Base-by-base conservation (phyloP, 371 early-diverging fungal genomes). In the Capillidium heterosporum region DNA sequence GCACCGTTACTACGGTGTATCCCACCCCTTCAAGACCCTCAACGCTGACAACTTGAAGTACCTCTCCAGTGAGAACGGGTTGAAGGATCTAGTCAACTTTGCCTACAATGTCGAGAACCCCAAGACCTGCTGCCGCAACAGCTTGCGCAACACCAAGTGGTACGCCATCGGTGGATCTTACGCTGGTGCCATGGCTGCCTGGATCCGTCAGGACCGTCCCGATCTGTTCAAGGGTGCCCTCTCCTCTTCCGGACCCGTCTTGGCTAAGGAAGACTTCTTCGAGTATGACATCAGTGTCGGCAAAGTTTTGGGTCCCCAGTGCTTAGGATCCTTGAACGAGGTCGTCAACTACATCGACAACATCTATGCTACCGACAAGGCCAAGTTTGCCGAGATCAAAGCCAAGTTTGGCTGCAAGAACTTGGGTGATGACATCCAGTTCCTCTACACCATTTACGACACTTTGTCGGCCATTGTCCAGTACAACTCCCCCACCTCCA, bases 1-100 rank as follows among this genome's bases (percentile, higher is more conserved):
- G 61, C 84, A 85, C 60, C 62, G 88, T 47, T 80, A 76, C 63
- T 87, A 85, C 57, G 88, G 88, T 46, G 59, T 65, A 44, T 81
- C 83, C 3, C 72, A 73, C 49, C 82, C 84, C 11, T 61, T 32
- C 46, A 21, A 23, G 39, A 56, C 48, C 19, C 32, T 31, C 32
- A 39, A 21, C 31, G 51, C 66, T 19, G 59, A 65, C 24, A 59
- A 60, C 26, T 65, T 77, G 60, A 56, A 65, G 26, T 76, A 63
- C 42, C 67, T 83, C 32, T 74, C 70, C 13, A 67, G 74, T 10
- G 72, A 72, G 10, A 78, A 82, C 59, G 70, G 80, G 5, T 67
- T 84, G 10, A 77, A 72, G 42, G 85, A 84, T 58, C 69, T 80
- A 47, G 77, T 72, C 4, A 61, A 69, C 44, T 82, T 84, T 63